Evolutionary conservation across 2,329 filamentous ascomycete species (phyloP).

Genomic region (Clonostachys rhizophaga): DNA sequence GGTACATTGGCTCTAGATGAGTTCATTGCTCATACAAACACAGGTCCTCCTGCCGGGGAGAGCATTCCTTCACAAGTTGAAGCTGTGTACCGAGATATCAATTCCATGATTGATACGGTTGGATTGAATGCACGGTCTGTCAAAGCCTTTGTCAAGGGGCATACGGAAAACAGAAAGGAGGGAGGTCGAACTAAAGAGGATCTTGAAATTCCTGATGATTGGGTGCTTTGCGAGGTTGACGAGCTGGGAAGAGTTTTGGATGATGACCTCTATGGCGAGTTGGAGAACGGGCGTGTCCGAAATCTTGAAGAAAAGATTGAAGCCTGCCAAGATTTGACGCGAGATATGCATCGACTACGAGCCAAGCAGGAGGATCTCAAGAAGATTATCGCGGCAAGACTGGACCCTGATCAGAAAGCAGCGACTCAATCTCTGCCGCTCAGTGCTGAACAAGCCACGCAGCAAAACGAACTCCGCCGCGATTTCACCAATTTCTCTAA

Average conservation of each 20-base stretch:
- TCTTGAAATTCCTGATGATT: constrained; percentile 63
- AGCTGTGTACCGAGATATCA: constrained; percentile 73
- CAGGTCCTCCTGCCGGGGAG: constrained; percentile 46
- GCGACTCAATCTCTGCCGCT: constrained; percentile 66
- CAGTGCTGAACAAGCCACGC: constrained; percentile 76
- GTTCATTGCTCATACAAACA: constrained; percentile 60
- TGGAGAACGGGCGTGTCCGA: constrained; percentile 65
- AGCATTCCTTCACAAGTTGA: constrained; percentile 60
- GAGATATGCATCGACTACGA: constrained; percentile 67
- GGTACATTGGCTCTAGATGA: constrained; percentile 60
- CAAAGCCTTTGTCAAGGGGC: constrained; percentile 61
- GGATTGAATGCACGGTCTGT: constrained; percentile 76
- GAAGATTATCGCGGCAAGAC: constrained; percentile 65
- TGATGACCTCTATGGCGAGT: constrained; percentile 54
- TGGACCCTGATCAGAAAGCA: constrained; percentile 64
- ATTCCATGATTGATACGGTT: constrained; percentile 90
- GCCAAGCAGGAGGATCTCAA: constrained; percentile 75
- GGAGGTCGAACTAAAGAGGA: constrained; percentile 58
- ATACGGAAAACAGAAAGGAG: constrained; percentile 50
- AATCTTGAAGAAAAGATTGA: constrained; percentile 65
- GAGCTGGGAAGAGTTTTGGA: constrained; percentile 63
- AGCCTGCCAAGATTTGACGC: constrained; percentile 61
- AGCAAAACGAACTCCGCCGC: constrained; percentile 78
- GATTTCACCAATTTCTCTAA: constrained; percentile 72
- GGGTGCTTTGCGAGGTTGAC: constrained; percentile 72